phyloP scores from a whole-genome alignment of 768 basidiomycete species.

The Boletus vinaceobasis region DNA sequence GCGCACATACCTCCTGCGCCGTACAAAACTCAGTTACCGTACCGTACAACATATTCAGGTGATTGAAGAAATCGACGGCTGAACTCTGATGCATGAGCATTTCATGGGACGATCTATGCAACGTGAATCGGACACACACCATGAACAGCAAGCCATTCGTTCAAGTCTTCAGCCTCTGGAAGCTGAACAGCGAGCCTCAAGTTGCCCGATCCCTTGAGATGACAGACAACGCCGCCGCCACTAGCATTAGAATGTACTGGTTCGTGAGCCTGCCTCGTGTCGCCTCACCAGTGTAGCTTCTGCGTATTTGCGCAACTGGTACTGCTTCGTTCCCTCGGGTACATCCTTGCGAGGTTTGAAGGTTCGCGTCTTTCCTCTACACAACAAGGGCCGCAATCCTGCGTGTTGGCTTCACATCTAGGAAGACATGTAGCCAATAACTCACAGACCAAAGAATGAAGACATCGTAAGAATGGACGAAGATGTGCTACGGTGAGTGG shows the following conservation, averaged over 20 bases:
- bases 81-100: slow-evolving; percentile 4
- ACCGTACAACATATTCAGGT: slow-evolving; percentile 98
- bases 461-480: slow-evolving; percentile 50
- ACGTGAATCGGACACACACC: slow-evolving; percentile 47
- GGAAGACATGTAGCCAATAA: slow-evolving; percentile 8
- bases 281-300: slow-evolving; percentile 80
- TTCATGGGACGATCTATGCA: not conserved
- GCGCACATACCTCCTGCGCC: slow-evolving; percentile 68
- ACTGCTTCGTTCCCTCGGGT: slow-evolving; percentile 95
- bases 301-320: slow-evolving; percentile 96
- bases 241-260: slow-evolving; percentile 11
- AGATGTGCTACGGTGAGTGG: slow-evolving; percentile 7
- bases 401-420: slow-evolving; percentile 10
- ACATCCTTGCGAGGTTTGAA: slow-evolving; percentile 97
- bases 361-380: slow-evolving; percentile 87
- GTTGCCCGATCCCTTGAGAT: slow-evolving; percentile 86
- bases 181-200: slow-evolving; percentile 86
- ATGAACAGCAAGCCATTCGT: slow-evolving; percentile 99
- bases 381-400: slow-evolving; percentile 8
- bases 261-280: not conserved
- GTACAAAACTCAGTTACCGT: slow-evolving; percentile 99
- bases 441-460: slow-evolving; percentile 86
- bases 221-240: not conserved
- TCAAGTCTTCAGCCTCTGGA: slow-evolving; percentile 94
- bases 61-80: slow-evolving; percentile 99